A percentile compares a stretch with the other conserved stretches of the same genome.
Conservation (phyloP, 371 early-diverging fungal species). For the Haplosporangium sp. region DNA sequence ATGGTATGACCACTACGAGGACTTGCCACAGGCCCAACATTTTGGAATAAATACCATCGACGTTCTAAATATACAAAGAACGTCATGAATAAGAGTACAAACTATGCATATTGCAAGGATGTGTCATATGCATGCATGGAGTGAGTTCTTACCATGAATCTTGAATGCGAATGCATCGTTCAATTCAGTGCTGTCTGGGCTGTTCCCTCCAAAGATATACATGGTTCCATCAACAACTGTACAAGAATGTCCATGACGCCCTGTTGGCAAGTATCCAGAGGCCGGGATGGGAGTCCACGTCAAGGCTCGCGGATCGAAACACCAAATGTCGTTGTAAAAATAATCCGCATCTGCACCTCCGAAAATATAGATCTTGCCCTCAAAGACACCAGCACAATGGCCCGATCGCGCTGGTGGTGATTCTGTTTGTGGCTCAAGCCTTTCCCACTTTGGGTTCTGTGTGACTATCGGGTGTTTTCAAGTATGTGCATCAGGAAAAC, state of each 20-base stretch:
- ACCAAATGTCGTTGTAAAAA: constrained; percentile 83
- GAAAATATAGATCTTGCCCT: constrained; percentile 73
- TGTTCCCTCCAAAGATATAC: constrained; percentile 81
- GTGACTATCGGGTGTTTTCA: constrained; percentile 29
- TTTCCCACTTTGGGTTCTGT: constrained; percentile 67
- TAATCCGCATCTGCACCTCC: constrained; percentile 79
- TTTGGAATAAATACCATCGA: constrained; percentile 84
- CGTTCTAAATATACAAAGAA: constrained; percentile 55
- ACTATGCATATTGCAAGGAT: too few relatives aligned
- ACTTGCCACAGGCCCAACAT: constrained; percentile 77
- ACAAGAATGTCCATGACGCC: constrained; percentile 75
- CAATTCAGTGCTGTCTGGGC: constrained; percentile 67
- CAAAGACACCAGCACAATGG: constrained; percentile 66
- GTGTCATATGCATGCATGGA: background rate
- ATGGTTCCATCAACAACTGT: constrained; percentile 77
- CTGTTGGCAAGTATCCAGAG: constrained; percentile 73
- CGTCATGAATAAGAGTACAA: background rate
- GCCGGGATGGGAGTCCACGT: constrained; percentile 73
- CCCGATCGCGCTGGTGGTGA: constrained; percentile 69
- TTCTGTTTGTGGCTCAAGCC: constrained; percentile 60
- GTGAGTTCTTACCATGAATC: constrained; percentile 63
- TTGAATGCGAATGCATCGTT: constrained; percentile 81
- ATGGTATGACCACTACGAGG: constrained; percentile 73
- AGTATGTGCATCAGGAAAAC: too few relatives aligned
- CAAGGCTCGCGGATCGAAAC: constrained; percentile 67